Evolutionary conservation across 2,329 filamentous ascomycete species (phyloP), one percentile per base, ranked within the genome.

Genomic region (Aspergillus versicolor): DNA sequence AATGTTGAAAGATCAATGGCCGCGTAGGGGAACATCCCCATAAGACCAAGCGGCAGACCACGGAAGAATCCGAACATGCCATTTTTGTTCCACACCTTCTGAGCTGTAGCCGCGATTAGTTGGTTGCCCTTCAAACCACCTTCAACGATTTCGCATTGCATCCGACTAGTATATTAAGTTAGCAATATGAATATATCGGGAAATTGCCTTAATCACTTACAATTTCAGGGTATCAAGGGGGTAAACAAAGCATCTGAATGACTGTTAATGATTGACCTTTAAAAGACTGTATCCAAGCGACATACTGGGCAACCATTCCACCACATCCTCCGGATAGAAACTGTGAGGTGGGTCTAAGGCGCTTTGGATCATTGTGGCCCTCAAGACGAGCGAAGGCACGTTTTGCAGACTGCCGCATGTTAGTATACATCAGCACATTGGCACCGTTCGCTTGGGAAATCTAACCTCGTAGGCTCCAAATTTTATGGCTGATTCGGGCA

Each of bases 401-500:
- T 80, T 97, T 99, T 8, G 92, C 89, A 51, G 91, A 92, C 84
- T 87, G 52, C 42, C 52, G 21, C 21, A 40, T 5, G 52, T 73
- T 48, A 71, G 63, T 24, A 37, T 19, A 22, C 24, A 27, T 38
- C 21, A 49, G 11, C 42, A 30, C 40, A 12, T 45, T 38, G 24
- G 13, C 34, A 27, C 49, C 41, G 12, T 42, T 34, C n/a, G 27
- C 17, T 42, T 27, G 42, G 22, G 42, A 6, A 27, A 60, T 58
- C 75, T 67, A 72, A 84, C 84, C 78, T 99, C 94, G 70, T 97
- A 99, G 19, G 92, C 93, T 59, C 94, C 94, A 73, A 99, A 99
- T 75, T 97, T 96, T 71, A 99, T 96, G 24, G 94, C 93, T 27
- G 93, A 97, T 77, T 99, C 94, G 0, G 94, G 94, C 91, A 97